phyloP scores from a whole-genome alignment of 1,284 basidiomycete species.

The Trichosporon asahii region DNA sequence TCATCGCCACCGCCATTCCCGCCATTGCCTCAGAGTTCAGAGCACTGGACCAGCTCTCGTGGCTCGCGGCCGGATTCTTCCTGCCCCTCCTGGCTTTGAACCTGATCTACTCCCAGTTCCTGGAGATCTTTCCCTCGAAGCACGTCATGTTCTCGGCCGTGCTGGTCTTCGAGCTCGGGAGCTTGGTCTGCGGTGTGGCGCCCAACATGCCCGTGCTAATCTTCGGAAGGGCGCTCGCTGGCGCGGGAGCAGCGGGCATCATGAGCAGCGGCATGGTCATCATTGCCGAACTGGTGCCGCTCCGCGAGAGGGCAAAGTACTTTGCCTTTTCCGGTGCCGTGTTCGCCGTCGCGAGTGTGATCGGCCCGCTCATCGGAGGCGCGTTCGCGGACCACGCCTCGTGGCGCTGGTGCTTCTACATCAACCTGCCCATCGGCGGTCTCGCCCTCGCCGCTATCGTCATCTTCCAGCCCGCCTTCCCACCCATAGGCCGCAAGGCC shows the following conservation, averaged over 20 bases:
- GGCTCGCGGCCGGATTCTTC: slow-evolving; percentile 50
- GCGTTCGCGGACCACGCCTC: slow-evolving; percentile 53
- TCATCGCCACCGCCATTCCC: slow-evolving; percentile 52
- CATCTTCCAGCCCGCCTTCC: slow-evolving; percentile 35
- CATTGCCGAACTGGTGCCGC: slow-evolving; percentile 42
- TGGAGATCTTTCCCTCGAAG: slow-evolving; percentile 52
- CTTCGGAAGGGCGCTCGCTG: slow-evolving; percentile 56
- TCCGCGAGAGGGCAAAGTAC: slow-evolving; percentile 43
- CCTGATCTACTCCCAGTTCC: slow-evolving; percentile 50
- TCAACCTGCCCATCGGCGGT: slow-evolving; percentile 47
- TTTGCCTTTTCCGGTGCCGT: slow-evolving; percentile 36
- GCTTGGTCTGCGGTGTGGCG: slow-evolving; percentile 57
- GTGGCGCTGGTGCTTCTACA: slow-evolving; percentile 51
- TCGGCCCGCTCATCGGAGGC: slow-evolving; percentile 53
- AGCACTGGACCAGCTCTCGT: slow-evolving; percentile 53
- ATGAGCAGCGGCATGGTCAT: slow-evolving; percentile 52
- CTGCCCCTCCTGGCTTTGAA: slow-evolving; percentile 51
- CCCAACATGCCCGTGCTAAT: slow-evolving; percentile 54
- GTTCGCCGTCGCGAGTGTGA: slow-evolving; percentile 51
- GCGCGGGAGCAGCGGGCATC: slow-evolving; percentile 56
- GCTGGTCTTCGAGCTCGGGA: slow-evolving; percentile 56
- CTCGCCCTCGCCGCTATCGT: slow-evolving; percentile 37
- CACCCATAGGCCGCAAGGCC: slow-evolving; percentile 42
- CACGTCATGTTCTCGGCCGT: slow-evolving; percentile 53
- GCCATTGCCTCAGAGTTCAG: slow-evolving; percentile 51